Evolutionary conservation across 768 basidiomycete genomes (phyloP).

Genomic region (Suillus subalutaceus): DNA sequence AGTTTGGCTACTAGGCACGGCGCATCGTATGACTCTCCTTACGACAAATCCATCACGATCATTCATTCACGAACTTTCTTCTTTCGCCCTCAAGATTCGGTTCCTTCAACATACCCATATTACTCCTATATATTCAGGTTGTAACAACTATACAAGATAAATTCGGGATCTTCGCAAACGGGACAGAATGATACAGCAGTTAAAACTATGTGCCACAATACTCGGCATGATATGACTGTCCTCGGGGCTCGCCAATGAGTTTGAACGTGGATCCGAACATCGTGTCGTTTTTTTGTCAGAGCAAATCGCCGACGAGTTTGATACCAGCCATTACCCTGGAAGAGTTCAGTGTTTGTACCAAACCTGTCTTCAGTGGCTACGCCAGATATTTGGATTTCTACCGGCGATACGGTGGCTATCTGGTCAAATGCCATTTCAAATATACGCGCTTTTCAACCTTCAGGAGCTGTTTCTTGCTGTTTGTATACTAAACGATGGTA

Average conservation of each 20-base stretch:
- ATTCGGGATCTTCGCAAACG: conserved; percentile 4
- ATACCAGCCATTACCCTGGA: neutral
- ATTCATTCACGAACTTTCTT: conserved; percentile 23
- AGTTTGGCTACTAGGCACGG: conserved; percentile 1
- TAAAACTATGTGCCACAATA: neutral
- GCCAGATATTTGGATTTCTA: neutral
- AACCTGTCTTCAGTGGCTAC: neutral
- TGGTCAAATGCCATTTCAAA: neutral
- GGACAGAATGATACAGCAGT: neutral
- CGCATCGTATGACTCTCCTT: conserved; percentile 19
- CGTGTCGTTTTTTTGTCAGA: neutral
- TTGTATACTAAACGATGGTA: neutral
- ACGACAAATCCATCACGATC: conserved; percentile 37
- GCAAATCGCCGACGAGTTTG: neutral
- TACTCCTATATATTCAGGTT: conserved; percentile 29
- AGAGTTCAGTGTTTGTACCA: neutral
- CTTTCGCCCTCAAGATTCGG: conserved; percentile 19
- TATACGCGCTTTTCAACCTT: neutral
- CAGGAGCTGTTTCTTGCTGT: neutral
- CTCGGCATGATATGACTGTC: neutral
- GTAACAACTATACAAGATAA: conserved; percentile 13
- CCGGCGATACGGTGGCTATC: neutral
- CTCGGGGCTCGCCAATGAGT: neutral
- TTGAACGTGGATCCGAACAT: neutral
- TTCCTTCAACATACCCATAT: conserved; percentile 36